A percentile compares a stretch with the other conserved stretches of the same genome.
These are phyloP conservation scores for Yarrowia deformans DNA, from an alignment of 805 yeast species.

Conservation along the genomic window DNA sequence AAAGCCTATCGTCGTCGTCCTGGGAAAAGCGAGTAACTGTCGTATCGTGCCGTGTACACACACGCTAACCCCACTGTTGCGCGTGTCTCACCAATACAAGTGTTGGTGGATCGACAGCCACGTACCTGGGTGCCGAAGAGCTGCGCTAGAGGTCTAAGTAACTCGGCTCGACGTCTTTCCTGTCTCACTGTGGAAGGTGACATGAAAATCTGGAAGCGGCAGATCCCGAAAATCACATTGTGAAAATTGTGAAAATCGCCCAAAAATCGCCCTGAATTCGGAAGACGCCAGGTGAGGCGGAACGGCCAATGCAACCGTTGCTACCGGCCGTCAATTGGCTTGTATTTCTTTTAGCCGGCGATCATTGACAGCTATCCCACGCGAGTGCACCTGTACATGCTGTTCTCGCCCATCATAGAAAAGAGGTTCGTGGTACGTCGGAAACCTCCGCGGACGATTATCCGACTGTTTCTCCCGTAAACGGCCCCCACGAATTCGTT, in stretches of 20 bases:
- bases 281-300: too few relatives aligned
- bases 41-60: slow-evolving; percentile 1
- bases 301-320: not conserved
- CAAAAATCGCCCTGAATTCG: too few relatives aligned
- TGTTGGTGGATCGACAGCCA: slow-evolving; percentile 3
- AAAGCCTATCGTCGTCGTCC: not conserved
- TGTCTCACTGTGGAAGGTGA: slow-evolving; percentile 8
- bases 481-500: too few relatives aligned
- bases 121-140: not conserved
- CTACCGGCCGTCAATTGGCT: not conserved
- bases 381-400: too few relatives aligned
- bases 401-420: too few relatives aligned
- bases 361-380: too few relatives aligned
- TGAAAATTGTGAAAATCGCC: too few relatives aligned
- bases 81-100: slow-evolving; percentile 6
- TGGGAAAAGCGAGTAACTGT: not conserved
- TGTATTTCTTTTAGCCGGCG: not conserved
- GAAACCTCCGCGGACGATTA: too few relatives aligned
- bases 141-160: slow-evolving; percentile 13
- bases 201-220: slow-evolving; percentile 32
- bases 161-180: slow-evolving; percentile 14
- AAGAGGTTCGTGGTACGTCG: not conserved
- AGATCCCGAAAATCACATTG: slow-evolving; percentile 18
- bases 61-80: not conserved
- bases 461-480: too few relatives aligned